Base-by-base conservation (phyloP, 495 filamentous ascomycete genomes). In the Penicillium steckii region DNA sequence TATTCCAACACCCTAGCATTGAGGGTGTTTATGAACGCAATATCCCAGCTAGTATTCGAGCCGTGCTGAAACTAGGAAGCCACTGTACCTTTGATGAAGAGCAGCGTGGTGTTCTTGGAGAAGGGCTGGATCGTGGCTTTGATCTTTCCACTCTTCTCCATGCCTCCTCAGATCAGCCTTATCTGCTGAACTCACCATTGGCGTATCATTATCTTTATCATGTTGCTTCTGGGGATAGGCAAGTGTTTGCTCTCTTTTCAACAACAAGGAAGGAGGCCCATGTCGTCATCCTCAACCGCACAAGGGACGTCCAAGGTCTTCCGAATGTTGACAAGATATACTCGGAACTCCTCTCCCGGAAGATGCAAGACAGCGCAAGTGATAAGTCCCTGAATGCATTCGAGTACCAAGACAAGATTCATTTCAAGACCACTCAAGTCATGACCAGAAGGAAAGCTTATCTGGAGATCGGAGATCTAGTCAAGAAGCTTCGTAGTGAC, bases 11-110 rank as follows among this genome's bases (percentile, higher is more conserved):
- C 66, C 85, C 90, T 0, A 96, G 90, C 62, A 87, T 97, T 4
- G 94, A 99, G 66, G 94, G 95, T 22, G 88, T 97, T 13, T 99
- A 99, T 64, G 95, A 99, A 64, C 92, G 86, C 64, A 87, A 95
- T 53, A 78, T 99, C 4, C 90, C 95, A 8, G 74, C 96, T 25
- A 88, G 86, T 52, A 75, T 93, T 23, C 81, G 92, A 35, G 94
- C 91, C 9, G 77, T 97, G 26, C 78, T 99, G 13, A 86, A 95
- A 57, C 78, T 99, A 2, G 94, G 94, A 33, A 95, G 86, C 64
- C 73, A 86, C n/a, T 99, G 94, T 69, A 96, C 92, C 13, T 96
- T 97, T 61, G 92, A 99, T 63, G 86, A 95, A 53, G 85, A 73
- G 30, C 92, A 97, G 60, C 82, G 85, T 44, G 94, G 93, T 52